Conservation (phyloP, 768 basidiomycete species). For the Collybia nuda region DNA sequence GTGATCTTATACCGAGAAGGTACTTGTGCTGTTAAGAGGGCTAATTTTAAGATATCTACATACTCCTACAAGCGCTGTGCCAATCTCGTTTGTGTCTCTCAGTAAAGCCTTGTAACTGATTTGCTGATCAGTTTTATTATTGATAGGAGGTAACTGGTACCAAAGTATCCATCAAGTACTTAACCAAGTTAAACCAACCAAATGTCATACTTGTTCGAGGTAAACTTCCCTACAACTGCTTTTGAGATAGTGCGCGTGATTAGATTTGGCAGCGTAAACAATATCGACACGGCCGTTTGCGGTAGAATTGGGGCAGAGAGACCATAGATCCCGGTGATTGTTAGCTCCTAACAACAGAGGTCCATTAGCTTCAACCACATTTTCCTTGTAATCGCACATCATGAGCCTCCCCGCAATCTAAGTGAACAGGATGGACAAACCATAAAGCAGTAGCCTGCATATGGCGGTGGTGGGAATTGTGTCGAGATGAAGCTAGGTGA, state of each 20-base stretch:
- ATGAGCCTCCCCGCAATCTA: background rate
- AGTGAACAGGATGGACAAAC: background rate
- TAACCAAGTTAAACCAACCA: no score
- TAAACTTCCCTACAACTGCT: conserved; percentile 13
- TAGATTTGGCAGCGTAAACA: conserved; percentile 12
- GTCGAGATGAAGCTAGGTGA: conserved; percentile 12
- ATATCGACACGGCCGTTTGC: conserved; percentile 17
- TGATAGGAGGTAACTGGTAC: no score
- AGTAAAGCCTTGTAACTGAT: no score
- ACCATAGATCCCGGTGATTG: conserved; percentile 13
- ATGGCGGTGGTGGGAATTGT: conserved; percentile 8
- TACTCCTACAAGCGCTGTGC: no score
- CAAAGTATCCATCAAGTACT: no score
- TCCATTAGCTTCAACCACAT: conserved; percentile 7
- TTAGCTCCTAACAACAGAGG: conserved; percentile 11
- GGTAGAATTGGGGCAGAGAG: conserved; percentile 18
- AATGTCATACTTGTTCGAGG: conserved; percentile 1
- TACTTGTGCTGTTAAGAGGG: no score
- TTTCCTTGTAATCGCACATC: conserved; percentile 1
- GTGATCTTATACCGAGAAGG: no score
- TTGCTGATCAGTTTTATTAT: no score
- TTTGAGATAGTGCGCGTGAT: conserved; percentile 15
- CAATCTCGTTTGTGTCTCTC: no score
- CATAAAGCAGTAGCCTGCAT: conserved; percentile 11
- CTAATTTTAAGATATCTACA: no score